phyloP scores from a whole-genome alignment of 768 basidiomycete genomes.

The Paxillus rubicundulus region DNA sequence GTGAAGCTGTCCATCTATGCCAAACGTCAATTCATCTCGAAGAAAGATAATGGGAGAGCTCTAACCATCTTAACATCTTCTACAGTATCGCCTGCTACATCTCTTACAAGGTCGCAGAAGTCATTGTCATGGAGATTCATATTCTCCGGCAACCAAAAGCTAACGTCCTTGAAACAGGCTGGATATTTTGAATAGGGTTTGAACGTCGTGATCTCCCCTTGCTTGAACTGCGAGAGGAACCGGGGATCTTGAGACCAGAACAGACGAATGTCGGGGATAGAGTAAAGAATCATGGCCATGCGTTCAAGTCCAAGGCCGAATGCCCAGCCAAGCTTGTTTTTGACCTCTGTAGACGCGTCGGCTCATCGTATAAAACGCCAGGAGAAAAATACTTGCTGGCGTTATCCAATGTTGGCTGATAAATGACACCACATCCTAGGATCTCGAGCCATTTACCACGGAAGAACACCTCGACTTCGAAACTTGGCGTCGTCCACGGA shows the following conservation, averaged over 20 bases:
- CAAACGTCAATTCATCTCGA: slow-evolving; percentile 5
- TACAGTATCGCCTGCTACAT: slow-evolving; percentile 87
- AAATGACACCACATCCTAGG: slow-evolving; percentile 88
- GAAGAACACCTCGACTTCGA: slow-evolving; percentile 97
- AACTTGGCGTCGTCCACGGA: slow-evolving; percentile 97
- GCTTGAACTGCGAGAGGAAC: slow-evolving; percentile 83
- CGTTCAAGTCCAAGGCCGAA: slow-evolving; percentile 97
- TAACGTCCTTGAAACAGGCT: slow-evolving; percentile 89
- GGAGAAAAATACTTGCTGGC: slow-evolving; percentile 58
- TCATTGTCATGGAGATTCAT: slow-evolving; percentile 84
- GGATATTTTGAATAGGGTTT: slow-evolving; percentile 93
- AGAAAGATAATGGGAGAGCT: not conserved
- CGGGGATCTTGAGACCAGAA: slow-evolving; percentile 93
- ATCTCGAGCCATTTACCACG: slow-evolving; percentile 97
- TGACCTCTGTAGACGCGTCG: slow-evolving; percentile 51
- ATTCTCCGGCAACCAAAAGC: slow-evolving; percentile 82
- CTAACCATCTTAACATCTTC: slow-evolving; percentile 86
- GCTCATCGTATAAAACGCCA: not conserved
- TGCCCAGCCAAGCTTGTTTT: slow-evolving; percentile 92
- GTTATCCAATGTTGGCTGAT: slow-evolving; percentile 82
- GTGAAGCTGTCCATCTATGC: slow-evolving; percentile 86
- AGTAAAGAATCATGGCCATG: slow-evolving; percentile 96
- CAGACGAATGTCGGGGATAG: slow-evolving; percentile 94
- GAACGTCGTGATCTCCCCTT: slow-evolving; percentile 77
- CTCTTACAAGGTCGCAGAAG: slow-evolving; percentile 92